These are phyloP conservation scores for Curvularia sp. DNA, from an alignment of 2,329 filamentous ascomycete genomes.

Conservation along the genomic window DNA sequence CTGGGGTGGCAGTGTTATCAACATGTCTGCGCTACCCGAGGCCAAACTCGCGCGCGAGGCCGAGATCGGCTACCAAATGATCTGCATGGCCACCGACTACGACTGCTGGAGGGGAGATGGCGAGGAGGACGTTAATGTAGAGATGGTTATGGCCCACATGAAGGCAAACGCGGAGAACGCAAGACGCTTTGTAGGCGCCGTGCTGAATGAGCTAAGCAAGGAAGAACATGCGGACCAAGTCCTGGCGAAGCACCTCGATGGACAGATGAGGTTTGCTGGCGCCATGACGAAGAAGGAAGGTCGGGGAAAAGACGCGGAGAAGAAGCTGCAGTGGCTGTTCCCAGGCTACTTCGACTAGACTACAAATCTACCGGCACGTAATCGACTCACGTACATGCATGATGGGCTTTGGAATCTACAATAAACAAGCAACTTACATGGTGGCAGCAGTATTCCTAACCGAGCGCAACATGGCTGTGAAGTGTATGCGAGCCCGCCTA, in stretches of 20 bases:
- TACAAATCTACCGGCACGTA: not conserved
- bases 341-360: slow-evolving; percentile 72
- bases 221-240: slow-evolving; percentile 79
- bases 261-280: slow-evolving; percentile 77
- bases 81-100: slow-evolving; percentile 99
- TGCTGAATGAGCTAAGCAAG: slow-evolving; percentile 83
- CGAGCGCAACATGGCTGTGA: slow-evolving; percentile 1
- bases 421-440: not conserved
- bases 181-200: slow-evolving; percentile 80
- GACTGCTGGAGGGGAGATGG: slow-evolving; percentile 92
- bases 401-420: not conserved
- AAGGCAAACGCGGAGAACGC: slow-evolving; percentile 90
- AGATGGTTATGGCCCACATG: slow-evolving; percentile 98
- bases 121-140: slow-evolving; percentile 81
- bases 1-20: slow-evolving; percentile 95
- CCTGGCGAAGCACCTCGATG: slow-evolving; percentile 80
- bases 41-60: slow-evolving; percentile 95
- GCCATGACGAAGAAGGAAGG: slow-evolving; percentile 82
- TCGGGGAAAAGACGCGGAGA: slow-evolving; percentile 73
- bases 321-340: slow-evolving; percentile 86
- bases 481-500: slow-evolving; percentile 3
- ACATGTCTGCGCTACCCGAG: slow-evolving; percentile 96
- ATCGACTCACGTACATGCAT: slow-evolving; percentile 10
- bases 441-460: not conserved
- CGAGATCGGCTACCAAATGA: slow-evolving; percentile 96